These are phyloP conservation scores for Leishmania tarentolae DNA, from an alignment of 208 protist species.

Conservation along the genomic window DNA sequence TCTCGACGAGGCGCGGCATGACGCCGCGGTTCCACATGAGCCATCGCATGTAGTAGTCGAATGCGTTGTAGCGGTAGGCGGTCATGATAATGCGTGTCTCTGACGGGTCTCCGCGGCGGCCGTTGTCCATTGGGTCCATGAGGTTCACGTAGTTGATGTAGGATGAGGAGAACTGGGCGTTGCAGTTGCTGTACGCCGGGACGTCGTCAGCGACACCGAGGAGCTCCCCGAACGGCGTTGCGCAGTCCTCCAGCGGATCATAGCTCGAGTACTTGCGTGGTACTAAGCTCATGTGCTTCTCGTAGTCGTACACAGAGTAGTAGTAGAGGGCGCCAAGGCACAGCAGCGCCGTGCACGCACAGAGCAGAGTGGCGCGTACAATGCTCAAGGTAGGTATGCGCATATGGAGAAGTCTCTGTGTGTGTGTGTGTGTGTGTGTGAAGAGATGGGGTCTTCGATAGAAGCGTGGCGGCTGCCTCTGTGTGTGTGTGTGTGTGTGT, in stretches of 20 bases:
- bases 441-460: not conserved
- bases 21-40: conserved; percentile 46
- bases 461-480: not conserved
- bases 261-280: conserved; percentile 18
- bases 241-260: conserved; percentile 46
- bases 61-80: conserved; percentile 35
- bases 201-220: conserved; percentile 58
- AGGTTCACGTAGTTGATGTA: conserved; percentile 39
- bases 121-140: conserved; percentile 44
- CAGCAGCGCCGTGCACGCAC: conserved; percentile 10
- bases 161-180: conserved; percentile 30
- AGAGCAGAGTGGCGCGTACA: conserved; percentile 10
- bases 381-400: conserved; percentile 10
- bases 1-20: conserved; percentile 23
- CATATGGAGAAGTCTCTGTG: not conserved
- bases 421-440: not conserved
- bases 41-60: conserved; percentile 61
- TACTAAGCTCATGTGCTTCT: conserved; percentile 5
- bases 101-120: conserved; percentile 36
- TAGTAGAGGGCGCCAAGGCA: conserved; percentile 23
- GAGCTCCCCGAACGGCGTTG: conserved; percentile 45
- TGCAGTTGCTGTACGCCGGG: conserved; percentile 75
- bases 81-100: conserved; percentile 41
- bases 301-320: conserved; percentile 22
- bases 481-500: not conserved